phyloP scores from a whole-genome alignment of 495 filamentous ascomycete species.

The Aspergillus sclerotiicarbonarius region DNA sequence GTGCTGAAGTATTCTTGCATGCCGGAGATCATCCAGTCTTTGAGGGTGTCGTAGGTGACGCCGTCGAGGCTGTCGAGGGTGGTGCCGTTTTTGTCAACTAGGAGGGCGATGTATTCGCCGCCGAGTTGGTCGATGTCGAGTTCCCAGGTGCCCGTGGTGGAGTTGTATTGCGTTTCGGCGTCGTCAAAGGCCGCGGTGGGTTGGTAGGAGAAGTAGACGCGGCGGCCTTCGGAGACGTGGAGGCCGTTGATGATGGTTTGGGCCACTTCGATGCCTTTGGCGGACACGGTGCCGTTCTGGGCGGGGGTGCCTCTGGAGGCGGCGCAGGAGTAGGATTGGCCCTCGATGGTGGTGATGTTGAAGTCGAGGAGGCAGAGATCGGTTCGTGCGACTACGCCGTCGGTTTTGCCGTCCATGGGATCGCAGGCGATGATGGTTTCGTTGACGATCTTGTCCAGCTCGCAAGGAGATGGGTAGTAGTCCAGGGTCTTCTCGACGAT shows the following conservation, averaged over 20 bases:
- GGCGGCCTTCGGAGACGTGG: slow-evolving; percentile 39
- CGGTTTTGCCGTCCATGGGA: slow-evolving; percentile 44
- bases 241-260: slow-evolving; percentile 43
- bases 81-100: slow-evolving; percentile 16
- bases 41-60: slow-evolving; percentile 49
- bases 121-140: slow-evolving; percentile 35
- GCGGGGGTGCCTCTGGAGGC: slow-evolving; percentile 27
- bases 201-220: slow-evolving; percentile 48
- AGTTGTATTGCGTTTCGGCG: slow-evolving; percentile 42
- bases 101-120: slow-evolving; percentile 22
- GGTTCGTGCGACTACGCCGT: slow-evolving; percentile 49
- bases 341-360: slow-evolving; percentile 37
- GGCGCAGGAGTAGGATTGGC: slow-evolving; percentile 43
- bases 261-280: slow-evolving; percentile 37
- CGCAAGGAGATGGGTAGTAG: slow-evolving; percentile 73
- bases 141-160: slow-evolving; percentile 35
- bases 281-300: slow-evolving; percentile 45
- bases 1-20: slow-evolving; percentile 17
- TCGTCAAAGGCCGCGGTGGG: slow-evolving; percentile 41
- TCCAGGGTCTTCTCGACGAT: slow-evolving; percentile 78
- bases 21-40: slow-evolving; percentile 41
- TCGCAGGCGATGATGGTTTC: slow-evolving; percentile 58
- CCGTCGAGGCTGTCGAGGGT: slow-evolving; percentile 35
- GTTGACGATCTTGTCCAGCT: slow-evolving; percentile 71
- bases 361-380: slow-evolving; percentile 47